Base-by-base conservation (phyloP, 2,329 filamentous ascomycete species). In the Neopestalotiopsis sp. region DNA sequence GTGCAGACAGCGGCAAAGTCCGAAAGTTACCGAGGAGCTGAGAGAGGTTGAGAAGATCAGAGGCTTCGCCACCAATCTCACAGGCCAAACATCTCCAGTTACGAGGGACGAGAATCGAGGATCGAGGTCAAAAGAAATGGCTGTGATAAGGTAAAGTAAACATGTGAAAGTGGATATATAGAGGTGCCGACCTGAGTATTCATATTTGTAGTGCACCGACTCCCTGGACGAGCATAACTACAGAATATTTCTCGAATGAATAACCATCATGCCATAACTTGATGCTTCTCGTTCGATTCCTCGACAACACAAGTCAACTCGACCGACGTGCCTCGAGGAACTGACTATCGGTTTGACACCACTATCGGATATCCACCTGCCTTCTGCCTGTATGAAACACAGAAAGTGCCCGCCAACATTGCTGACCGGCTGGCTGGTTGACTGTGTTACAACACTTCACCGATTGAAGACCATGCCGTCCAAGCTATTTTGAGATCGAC, bases 11-110 rank as follows among this genome's bases (percentile, higher is more conserved):
- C 38, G 24, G 49, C 49, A 24, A 40, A 49, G 42, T 40, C 63
- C 28, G 49, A 66, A 4, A 49, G 10, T 28, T 66, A 28, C 63
- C 63, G 63, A 58, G 63, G 63, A 53, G 28, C 30, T 59, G 24
- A 5, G 28, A 24, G 13, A 14, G 30, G 30, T 30, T n/a, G 28
- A 24, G 13, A 14, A 59, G 30, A 59, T n/a, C n/a, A 17, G 24
- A 30, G 28, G 3, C 24, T 12, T 14, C 30, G 13, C 28, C 12
- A 13, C 24, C 20, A 28, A 0, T 30, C 57, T 34, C 57, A 59
- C 57, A 59, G 24, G 45, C 45, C 45, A 53, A 6, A 53, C 9
- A 53, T 10, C 17, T 53, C n/a, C 14, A 53, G 45, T 7, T 53
- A 53, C 45, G 45, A 34, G n/a, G 34, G 40, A 24, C 10, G 34